Conservation (phyloP, 2,329 filamentous ascomycete species). For the Ceratocystiopsis sp. region DNA sequence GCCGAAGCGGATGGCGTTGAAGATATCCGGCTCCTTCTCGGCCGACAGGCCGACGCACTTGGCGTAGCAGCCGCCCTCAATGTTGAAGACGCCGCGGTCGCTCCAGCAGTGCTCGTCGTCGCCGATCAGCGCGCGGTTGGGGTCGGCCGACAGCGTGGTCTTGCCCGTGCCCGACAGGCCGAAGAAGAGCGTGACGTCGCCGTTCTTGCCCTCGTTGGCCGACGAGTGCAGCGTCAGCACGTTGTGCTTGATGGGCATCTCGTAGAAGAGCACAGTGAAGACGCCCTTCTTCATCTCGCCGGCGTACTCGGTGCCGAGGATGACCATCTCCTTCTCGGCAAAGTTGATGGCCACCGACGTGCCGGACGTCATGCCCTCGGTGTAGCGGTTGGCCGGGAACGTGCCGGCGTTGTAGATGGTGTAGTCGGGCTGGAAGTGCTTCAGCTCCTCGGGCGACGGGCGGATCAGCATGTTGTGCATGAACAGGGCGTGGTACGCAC, state of each 20-base stretch:
- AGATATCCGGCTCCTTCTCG: conserved; percentile 99
- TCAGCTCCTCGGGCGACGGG: conserved; percentile 74
- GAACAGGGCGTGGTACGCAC: conserved; percentile 98
- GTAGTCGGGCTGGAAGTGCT: conserved; percentile 98
- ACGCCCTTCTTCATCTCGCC: conserved; percentile 97
- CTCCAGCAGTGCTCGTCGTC: conserved; percentile 99
- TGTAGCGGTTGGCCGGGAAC: conserved; percentile 97
- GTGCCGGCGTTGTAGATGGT: conserved; percentile 98
- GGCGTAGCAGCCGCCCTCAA: conserved; percentile 97
- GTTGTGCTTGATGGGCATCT: conserved; percentile 99
- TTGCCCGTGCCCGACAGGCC: conserved; percentile 96
- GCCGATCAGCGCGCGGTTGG: conserved; percentile 88
- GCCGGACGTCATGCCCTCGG: conserved; percentile 94
- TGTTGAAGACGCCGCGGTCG: conserved; percentile 95
- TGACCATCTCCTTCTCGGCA: conserved; percentile 99
- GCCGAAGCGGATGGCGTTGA: conserved; percentile 86
- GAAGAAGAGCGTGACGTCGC: conserved; percentile 98
- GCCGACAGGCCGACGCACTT: conserved; percentile 95
- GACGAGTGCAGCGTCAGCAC: conserved; percentile 96
- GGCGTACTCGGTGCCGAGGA: conserved; percentile 95
- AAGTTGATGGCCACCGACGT: conserved; percentile 99
- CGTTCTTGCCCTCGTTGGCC: conserved; percentile 86
- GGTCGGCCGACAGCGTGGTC: conserved; percentile 93
- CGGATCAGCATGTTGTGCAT: conserved; percentile 99
- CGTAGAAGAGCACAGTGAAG: conserved; percentile 98